These are phyloP conservation scores for Globisporangium paroecandrum DNA, from an alignment of 352 stramenopile genomes.

Conservation along the genomic window DNA sequence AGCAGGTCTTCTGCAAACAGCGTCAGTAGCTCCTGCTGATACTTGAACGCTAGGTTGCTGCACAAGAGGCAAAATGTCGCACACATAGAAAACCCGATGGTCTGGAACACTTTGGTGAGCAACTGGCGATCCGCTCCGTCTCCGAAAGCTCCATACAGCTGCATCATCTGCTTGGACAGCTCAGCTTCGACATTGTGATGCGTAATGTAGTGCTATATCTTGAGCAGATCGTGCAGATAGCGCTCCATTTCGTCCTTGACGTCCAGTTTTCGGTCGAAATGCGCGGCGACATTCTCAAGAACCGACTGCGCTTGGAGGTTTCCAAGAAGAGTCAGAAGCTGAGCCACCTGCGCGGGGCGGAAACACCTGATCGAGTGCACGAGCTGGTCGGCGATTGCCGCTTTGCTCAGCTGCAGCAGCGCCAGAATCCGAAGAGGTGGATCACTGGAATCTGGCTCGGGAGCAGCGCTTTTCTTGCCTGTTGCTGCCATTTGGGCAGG, in stretches of 20 bases:
- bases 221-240: constrained; percentile 56
- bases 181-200: constrained; percentile 32
- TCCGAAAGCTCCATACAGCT: constrained; percentile 43
- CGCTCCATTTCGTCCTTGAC: constrained; percentile 57
- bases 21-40: constrained; percentile 53
- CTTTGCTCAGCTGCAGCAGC: constrained; percentile 35
- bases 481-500: neutral
- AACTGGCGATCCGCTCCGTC: constrained; percentile 38
- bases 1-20: constrained; percentile 43
- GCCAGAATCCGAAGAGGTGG: constrained; percentile 26
- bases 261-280: constrained; percentile 59
- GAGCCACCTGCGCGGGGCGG: constrained; percentile 35
- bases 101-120: constrained; percentile 55
- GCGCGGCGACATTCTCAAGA: constrained; percentile 19
- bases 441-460: neutral
- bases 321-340: constrained; percentile 30
- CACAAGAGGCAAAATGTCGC: constrained; percentile 40
- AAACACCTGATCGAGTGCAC: constrained; percentile 37
- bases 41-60: constrained; percentile 34
- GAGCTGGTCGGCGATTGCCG: constrained; percentile 35
- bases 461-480: constrained; percentile 1
- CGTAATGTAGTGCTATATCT: constrained; percentile 47
- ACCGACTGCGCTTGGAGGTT: constrained; percentile 16
- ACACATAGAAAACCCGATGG: constrained; percentile 30
- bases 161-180: constrained; percentile 25